Conservation (phyloP, 2,329 filamentous ascomycete species). For the Thielaviopsis punctulata region DNA sequence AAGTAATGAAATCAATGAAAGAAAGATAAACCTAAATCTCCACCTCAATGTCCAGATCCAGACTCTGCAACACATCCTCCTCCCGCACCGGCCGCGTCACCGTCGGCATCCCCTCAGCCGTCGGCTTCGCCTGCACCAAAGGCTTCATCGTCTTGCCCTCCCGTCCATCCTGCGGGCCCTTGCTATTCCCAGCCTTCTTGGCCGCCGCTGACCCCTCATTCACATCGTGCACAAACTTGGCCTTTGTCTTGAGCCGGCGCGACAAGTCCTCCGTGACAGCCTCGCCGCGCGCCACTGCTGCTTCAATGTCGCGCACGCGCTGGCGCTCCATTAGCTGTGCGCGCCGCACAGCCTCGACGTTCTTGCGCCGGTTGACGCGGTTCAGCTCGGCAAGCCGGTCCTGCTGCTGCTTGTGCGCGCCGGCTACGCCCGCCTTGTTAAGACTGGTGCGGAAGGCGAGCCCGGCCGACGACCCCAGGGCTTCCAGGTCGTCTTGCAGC, state of each 20-base stretch:
- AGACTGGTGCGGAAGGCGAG: constrained; percentile 56
- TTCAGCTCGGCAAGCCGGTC: constrained; percentile 75
- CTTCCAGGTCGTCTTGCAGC: constrained; percentile 43
- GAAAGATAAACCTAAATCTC: constrained; percentile 25
- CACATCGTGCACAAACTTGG: constrained; percentile 50
- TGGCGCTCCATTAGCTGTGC: constrained; percentile 71
- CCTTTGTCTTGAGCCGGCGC: constrained; percentile 46
- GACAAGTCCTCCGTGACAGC: constrained; percentile 39
- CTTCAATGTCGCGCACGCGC: constrained; percentile 40
- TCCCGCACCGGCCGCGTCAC: constrained; percentile 71
- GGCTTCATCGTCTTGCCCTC: constrained; percentile 9
- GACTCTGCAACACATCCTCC: constrained; percentile 75
- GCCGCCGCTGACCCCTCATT: constrained; percentile 21
- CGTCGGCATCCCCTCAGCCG: constrained; percentile 32
- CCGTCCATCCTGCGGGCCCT: constrained; percentile 12
- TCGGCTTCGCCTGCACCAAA: constrained; percentile 19
- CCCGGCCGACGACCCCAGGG: constrained; percentile 44
- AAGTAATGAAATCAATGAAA: background rate
- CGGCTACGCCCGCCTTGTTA: constrained; percentile 26
- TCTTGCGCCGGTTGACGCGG: constrained; percentile 63
- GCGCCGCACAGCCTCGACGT: constrained; percentile 78
- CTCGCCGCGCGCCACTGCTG: constrained; percentile 46
- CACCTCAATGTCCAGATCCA: constrained; percentile 86
- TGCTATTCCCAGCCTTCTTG: background rate
- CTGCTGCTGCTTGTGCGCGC: constrained; percentile 45